phyloP scores from a whole-genome alignment of 2,329 filamentous ascomycete genomes.

The Fragosphaeria purpurea region DNA sequence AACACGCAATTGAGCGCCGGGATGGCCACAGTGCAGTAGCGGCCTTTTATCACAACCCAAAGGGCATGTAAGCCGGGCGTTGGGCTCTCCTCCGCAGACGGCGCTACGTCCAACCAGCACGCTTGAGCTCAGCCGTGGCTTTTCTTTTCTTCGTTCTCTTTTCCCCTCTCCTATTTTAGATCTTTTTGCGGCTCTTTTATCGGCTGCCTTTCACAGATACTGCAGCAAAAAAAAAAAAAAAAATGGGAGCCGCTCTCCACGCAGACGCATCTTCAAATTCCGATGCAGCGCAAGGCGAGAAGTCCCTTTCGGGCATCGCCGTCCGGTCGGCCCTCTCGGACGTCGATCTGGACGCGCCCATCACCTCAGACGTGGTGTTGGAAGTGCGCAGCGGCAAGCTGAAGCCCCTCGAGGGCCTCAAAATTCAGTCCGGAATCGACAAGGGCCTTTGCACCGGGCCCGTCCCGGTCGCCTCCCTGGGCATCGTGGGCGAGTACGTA shows the following conservation, averaged over 20 bases:
- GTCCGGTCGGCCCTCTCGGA: background rate
- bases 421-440: constrained; percentile 46
- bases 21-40: too few relatives aligned
- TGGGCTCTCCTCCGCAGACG: too few relatives aligned
- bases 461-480: constrained; percentile 35
- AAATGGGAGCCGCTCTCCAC: too few relatives aligned
- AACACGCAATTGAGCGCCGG: too few relatives aligned
- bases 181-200: too few relatives aligned
- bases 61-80: too few relatives aligned
- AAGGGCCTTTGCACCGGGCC: constrained; percentile 35
- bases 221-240: too few relatives aligned
- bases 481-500: constrained; percentile 40
- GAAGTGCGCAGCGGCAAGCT: constrained; percentile 49
- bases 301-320: background rate
- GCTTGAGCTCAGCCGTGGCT: too few relatives aligned
- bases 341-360: constrained; percentile 21
- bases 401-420: constrained; percentile 42
- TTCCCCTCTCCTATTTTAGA: background rate
- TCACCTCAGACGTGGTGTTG: constrained; percentile 38
- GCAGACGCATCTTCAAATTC: too few relatives aligned
- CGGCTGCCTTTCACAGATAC: too few relatives aligned
- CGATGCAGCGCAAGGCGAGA: background rate
- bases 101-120: too few relatives aligned
- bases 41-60: too few relatives aligned
- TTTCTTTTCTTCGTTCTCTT: background rate